phyloP scores from a whole-genome alignment of 345 rosid genomes.

The Lumnitzera racemosa region DNA sequence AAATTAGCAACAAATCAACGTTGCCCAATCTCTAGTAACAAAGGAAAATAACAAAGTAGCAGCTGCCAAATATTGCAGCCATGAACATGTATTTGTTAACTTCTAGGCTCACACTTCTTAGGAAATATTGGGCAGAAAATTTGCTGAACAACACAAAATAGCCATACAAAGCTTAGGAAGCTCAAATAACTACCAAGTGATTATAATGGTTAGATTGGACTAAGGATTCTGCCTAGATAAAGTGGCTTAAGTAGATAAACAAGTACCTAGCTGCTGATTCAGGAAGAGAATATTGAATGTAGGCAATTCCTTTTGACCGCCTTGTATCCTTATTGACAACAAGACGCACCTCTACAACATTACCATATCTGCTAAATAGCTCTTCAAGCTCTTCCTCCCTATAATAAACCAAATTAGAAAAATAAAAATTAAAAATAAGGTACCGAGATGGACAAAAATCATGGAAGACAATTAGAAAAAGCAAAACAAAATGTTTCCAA shows the following conservation, averaged over 20 bases:
- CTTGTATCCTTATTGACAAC: slow-evolving; percentile 88
- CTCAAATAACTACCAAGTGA: not conserved
- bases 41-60: too few species aligned
- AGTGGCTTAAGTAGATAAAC: slow-evolving; percentile 1
- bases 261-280: slow-evolving; percentile 76
- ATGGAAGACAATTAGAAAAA: not conserved
- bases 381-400: slow-evolving; percentile 92
- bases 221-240: not conserved
- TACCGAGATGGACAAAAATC: too few species aligned
- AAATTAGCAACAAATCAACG: too few species aligned
- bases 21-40: too few species aligned
- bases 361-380: slow-evolving; percentile 57
- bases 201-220: not conserved
- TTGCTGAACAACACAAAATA: too few species aligned
- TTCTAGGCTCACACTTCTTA: too few species aligned
- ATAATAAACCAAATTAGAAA: slow-evolving; percentile 12
- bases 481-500: not conserved
- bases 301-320: slow-evolving; percentile 87
- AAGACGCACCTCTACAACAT: slow-evolving; percentile 64
- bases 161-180: not conserved
- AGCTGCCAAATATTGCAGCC: too few species aligned
- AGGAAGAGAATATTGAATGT: slow-evolving; percentile 46
- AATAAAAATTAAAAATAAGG: too few species aligned
- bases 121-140: too few species aligned
- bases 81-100: too few species aligned